phyloP scores from a whole-genome alignment of 352 stramenopile species.

The Phytophthora multivora region DNA sequence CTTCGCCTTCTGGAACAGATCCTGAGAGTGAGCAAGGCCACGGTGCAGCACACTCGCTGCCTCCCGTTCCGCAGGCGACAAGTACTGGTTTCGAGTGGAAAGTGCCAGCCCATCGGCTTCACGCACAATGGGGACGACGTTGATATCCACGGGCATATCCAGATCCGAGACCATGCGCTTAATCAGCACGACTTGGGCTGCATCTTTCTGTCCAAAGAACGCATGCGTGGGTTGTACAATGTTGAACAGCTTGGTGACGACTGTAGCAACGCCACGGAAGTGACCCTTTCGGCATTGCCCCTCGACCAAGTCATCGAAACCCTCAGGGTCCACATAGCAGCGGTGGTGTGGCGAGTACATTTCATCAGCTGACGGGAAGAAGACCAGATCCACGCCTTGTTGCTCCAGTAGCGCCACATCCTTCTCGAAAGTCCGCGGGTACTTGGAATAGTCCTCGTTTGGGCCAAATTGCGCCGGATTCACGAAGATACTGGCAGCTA shows the following conservation, averaged over 20 bases:
- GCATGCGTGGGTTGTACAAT: constrained; percentile 96
- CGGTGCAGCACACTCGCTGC: constrained; percentile 91
- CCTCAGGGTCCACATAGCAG: constrained; percentile 93
- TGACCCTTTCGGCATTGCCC: constrained; percentile 93
- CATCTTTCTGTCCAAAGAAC: constrained; percentile 99
- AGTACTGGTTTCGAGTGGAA: constrained; percentile 98
- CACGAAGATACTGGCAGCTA: constrained; percentile 98
- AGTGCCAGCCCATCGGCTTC: constrained; percentile 97
- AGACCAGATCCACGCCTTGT: constrained; percentile 92
- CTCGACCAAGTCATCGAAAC: constrained; percentile 95
- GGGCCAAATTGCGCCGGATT: constrained; percentile 99
- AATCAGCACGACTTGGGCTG: constrained; percentile 96
- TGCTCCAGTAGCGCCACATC: constrained; percentile 89
- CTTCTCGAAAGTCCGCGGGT: constrained; percentile 95
- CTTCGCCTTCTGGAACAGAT: constrained; percentile 45
- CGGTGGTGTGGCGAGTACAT: constrained; percentile 90
- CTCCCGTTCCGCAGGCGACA: constrained; percentile 88
- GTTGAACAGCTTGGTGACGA: constrained; percentile 99
- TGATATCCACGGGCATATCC: constrained; percentile 94
- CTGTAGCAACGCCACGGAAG: constrained; percentile 98
- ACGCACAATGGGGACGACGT: constrained; percentile 92
- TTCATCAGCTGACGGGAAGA: constrained; percentile 76
- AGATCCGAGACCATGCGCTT: constrained; percentile 96
- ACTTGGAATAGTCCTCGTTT: constrained; percentile 98
- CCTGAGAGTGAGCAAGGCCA: constrained; percentile 61